phyloP scores from a whole-genome alignment of 2,329 filamentous ascomycete genomes.

The Aspergillus alliaceus region DNA sequence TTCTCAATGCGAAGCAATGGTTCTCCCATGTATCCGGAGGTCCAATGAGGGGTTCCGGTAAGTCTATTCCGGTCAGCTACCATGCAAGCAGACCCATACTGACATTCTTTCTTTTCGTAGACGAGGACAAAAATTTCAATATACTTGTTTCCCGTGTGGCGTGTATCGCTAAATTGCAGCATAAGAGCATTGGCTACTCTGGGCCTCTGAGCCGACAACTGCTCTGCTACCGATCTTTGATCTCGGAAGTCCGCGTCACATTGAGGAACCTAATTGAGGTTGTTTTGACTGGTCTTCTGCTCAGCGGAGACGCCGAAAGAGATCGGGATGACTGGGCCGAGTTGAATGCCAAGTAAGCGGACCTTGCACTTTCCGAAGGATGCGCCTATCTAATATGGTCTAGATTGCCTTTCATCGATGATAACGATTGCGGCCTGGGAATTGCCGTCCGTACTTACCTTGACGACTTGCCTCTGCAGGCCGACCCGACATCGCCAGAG shows the following conservation, averaged over 20 bases:
- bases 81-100: not conserved
- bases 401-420: slow-evolving; percentile 46
- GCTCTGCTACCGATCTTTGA: slow-evolving; percentile 80
- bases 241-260: slow-evolving; percentile 73
- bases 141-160: slow-evolving; percentile 84
- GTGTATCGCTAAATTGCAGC: slow-evolving; percentile 76
- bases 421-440: slow-evolving; percentile 48
- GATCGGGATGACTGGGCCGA: slow-evolving; percentile 66
- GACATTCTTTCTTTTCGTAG: slow-evolving; percentile 40
- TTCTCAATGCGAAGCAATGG: slow-evolving; percentile 72
- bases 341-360: slow-evolving; percentile 68
- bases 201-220: slow-evolving; percentile 90
- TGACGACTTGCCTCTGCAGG: slow-evolving; percentile 55
- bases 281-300: slow-evolving; percentile 74
- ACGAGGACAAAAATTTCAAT: slow-evolving; percentile 74
- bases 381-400: slow-evolving; percentile 7
- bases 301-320: slow-evolving; percentile 75
- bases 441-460: slow-evolving; percentile 51
- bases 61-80: slow-evolving; percentile 1
- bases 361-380: not conserved
- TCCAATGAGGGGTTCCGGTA: slow-evolving; percentile 58
- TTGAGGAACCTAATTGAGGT: slow-evolving; percentile 84
- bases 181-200: slow-evolving; percentile 86
- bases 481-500: slow-evolving; percentile 53
- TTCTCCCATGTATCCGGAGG: slow-evolving; percentile 59